Conservation (phyloP, 164 flowering plant species). For the Magnolia changhungtana region DNA sequence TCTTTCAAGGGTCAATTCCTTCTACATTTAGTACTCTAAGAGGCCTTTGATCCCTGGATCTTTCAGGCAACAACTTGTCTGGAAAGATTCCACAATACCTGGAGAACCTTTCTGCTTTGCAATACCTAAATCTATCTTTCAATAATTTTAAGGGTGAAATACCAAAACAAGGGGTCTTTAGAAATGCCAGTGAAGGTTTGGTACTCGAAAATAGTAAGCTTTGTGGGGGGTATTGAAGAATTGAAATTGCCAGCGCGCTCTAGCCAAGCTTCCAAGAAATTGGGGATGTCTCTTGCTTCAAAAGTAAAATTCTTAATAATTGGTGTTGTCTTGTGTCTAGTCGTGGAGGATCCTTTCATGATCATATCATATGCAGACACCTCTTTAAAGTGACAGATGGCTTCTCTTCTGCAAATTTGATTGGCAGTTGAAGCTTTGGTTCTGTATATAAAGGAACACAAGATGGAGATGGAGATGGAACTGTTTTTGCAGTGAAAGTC, state of each 20-base stretch:
- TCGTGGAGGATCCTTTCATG: not conserved
- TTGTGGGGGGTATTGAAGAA: not conserved
- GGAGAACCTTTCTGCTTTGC: not conserved
- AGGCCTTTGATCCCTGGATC: constrained; percentile 56
- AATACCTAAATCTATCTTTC: too few relatives aligned
- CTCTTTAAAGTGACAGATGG: constrained; percentile 2
- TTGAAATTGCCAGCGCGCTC: constrained; percentile 26
- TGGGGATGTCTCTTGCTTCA: not conserved
- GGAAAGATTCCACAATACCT: constrained; percentile 1
- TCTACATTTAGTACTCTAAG: constrained; percentile 43
- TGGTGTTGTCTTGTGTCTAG: not conserved
- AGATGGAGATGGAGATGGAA: too few relatives aligned
- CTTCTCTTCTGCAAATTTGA: not conserved
- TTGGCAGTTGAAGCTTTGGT: constrained; percentile 4
- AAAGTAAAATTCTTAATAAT: not conserved
- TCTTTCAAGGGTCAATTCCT: constrained; percentile 64
- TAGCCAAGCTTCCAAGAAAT: not conserved
- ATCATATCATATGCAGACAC: not conserved
- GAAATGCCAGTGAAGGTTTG: too few relatives aligned
- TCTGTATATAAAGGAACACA: not conserved
- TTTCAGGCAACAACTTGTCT: constrained; percentile 41
- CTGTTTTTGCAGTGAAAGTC: not conserved
- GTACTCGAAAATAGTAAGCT: too few relatives aligned
- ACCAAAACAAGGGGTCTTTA: too few relatives aligned
- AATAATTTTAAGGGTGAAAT: too few relatives aligned